These are phyloP conservation scores for Phytophthora ramorum DNA, from an alignment of 352 stramenopile species.

Conservation along the genomic window DNA sequence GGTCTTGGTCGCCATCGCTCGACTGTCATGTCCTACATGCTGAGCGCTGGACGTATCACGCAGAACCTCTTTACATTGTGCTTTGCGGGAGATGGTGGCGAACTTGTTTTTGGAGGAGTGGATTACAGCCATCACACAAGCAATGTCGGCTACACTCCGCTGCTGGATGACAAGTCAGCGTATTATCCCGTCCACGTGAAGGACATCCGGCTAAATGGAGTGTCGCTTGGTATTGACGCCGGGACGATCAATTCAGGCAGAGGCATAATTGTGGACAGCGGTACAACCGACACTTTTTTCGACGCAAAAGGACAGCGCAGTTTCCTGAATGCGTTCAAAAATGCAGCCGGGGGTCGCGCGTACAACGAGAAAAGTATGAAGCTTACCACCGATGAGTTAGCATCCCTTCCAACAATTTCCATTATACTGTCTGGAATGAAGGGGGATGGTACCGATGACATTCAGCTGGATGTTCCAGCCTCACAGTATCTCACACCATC, in stretches of 20 bases:
- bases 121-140: conserved; percentile 79
- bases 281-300: conserved; percentile 89
- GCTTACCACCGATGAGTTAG: conserved; percentile 48
- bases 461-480: conserved; percentile 70
- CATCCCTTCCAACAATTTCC: conserved; percentile 63
- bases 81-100: conserved; percentile 69
- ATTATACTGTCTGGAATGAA: conserved; percentile 68
- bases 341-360: conserved; percentile 46
- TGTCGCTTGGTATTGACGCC: conserved; percentile 51
- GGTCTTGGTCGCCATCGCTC: conserved; percentile 71
- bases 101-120: conserved; percentile 81
- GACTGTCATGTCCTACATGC: conserved; percentile 79
- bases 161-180: conserved; percentile 51
- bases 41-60: conserved; percentile 55
- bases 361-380: conserved; percentile 72
- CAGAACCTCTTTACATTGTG: conserved; percentile 87
- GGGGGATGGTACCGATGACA: conserved; percentile 50
- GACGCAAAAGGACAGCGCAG: conserved; percentile 45
- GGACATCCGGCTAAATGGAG: conserved; percentile 67
- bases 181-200: conserved; percentile 90
- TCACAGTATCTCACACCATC: conserved; percentile 69
- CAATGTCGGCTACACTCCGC: conserved; percentile 68
- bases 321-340: conserved; percentile 64
- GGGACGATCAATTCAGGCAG: conserved; percentile 68
- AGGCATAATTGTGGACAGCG: conserved; percentile 88